Evolutionary conservation across 768 basidiomycete species (phyloP).

Genomic region (Chlorophyllum brunneum): DNA sequence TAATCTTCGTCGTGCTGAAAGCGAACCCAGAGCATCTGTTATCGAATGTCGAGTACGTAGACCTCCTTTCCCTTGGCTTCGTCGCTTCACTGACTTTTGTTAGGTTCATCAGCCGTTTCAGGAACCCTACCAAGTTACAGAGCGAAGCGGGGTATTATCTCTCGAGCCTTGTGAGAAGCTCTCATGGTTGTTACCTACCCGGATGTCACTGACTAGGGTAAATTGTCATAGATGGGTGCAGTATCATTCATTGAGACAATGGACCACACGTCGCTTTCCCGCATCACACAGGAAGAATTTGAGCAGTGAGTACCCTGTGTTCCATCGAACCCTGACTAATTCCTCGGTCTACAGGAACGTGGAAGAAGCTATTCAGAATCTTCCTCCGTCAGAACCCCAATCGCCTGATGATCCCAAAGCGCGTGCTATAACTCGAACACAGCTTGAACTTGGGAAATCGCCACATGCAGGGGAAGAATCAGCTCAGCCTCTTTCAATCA

Average conservation of each 20-base stretch:
- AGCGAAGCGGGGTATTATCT: constrained; percentile 98
- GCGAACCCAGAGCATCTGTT: constrained; percentile 92
- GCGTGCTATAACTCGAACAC: constrained; percentile 20
- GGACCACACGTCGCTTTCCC: constrained; percentile 93
- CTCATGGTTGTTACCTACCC: not conserved
- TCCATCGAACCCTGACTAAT: not conserved
- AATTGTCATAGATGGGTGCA: constrained; percentile 73
- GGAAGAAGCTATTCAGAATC: constrained; percentile 47
- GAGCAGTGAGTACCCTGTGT: constrained; percentile 50
- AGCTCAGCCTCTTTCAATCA: constrained; percentile 70
- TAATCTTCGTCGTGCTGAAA: constrained; percentile 91
- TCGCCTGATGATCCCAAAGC: constrained; percentile 30
- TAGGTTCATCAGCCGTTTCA: constrained; percentile 94
- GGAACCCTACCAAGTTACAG: constrained; percentile 84
- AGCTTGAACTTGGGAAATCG: constrained; percentile 23
- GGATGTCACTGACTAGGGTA: not conserved
- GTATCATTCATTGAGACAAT: constrained; percentile 98
- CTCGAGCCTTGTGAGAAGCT: constrained; percentile 74
- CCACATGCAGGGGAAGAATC: constrained; percentile 85
- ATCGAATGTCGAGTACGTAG: constrained; percentile 88
- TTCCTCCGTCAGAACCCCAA: constrained; percentile 40
- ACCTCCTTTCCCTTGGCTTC: not conserved
- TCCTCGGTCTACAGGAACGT: constrained; percentile 35
- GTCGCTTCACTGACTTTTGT: not conserved
- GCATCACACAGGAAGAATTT: constrained; percentile 91